Evolutionary conservation across 164 flowering plant genomes (phyloP).

Genomic region (Amborella trichopoda): DNA sequence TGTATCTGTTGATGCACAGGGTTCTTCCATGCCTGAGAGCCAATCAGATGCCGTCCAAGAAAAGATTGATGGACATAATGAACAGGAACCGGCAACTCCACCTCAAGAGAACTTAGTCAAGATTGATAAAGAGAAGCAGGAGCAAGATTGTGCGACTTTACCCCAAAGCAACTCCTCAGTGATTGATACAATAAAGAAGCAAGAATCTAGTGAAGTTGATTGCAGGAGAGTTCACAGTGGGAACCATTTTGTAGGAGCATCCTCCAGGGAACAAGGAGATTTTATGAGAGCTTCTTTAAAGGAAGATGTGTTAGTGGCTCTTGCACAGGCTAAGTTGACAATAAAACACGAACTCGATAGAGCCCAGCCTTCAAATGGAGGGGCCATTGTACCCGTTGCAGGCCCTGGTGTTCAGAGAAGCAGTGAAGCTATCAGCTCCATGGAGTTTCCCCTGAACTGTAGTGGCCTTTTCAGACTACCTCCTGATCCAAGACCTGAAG

Average conservation of each 20-base stretch:
- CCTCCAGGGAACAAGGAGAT: too few species aligned
- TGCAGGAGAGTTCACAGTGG: too few species aligned
- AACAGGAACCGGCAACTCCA: slow-evolving; percentile 19
- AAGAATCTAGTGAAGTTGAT: too few species aligned
- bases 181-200: too few species aligned
- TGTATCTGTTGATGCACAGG: too few species aligned
- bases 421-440: neutral
- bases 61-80: too few species aligned
- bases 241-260: too few species aligned
- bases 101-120: slow-evolving; percentile 2
- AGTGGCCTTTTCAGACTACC: slow-evolving; percentile 18
- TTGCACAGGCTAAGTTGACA: slow-evolving; percentile 48
- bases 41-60: slow-evolving; percentile 77
- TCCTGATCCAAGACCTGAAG: slow-evolving; percentile 2
- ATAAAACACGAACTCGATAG: slow-evolving; percentile 31
- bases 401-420: slow-evolving; percentile 14
- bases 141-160: slow-evolving; percentile 14
- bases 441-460: slow-evolving; percentile 12
- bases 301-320: slow-evolving; percentile 58
- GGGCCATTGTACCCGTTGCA: slow-evolving; percentile 9
- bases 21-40: slow-evolving; percentile 65
- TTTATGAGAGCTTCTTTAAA: too few species aligned
- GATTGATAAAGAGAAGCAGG: slow-evolving; percentile 13
- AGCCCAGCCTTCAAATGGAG: slow-evolving; percentile 10
- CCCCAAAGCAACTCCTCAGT: too few species aligned